phyloP scores from a whole-genome alignment of 208 protist species.

The Lotmaria passim region DNA sequence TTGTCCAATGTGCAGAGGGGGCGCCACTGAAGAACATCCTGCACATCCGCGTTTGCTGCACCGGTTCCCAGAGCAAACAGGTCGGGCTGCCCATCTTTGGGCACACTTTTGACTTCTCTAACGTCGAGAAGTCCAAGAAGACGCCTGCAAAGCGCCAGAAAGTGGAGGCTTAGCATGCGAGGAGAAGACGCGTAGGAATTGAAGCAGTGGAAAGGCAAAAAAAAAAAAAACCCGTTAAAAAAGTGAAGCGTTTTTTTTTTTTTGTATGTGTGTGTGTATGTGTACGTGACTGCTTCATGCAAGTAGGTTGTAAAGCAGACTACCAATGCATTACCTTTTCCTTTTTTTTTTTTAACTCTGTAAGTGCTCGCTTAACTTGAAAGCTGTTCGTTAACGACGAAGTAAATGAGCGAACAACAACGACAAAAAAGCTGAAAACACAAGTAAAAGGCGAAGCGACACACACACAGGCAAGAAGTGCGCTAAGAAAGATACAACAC shows the following conservation, averaged over 20 bases:
- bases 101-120: conserved; percentile 61
- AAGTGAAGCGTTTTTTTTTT: background rate
- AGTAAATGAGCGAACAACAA: conserved; percentile 16
- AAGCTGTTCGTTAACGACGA: conserved; percentile 6
- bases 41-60: conserved; percentile 82
- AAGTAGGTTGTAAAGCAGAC: too few relatives aligned
- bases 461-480: too few relatives aligned
- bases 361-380: conserved; percentile 17
- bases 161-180: conserved; percentile 16
- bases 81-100: conserved; percentile 76
- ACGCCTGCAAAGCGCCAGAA: conserved; percentile 26
- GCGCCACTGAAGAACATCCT: conserved; percentile 60
- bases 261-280: too few relatives aligned
- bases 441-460: too few relatives aligned
- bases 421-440: conserved; percentile 6
- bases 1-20: conserved; percentile 67
- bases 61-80: conserved; percentile 63
- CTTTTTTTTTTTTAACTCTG: background rate
- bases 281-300: too few relatives aligned
- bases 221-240: background rate
- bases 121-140: conserved; percentile 8
- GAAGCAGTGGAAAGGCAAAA: background rate
- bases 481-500: too few relatives aligned
- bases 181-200: background rate
- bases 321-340: too few relatives aligned